A percentile compares a stretch with the other conserved stretches of the same genome.
Conservation (phyloP, 2,329 filamentous ascomycete genomes). For the Calonectria hawksworthii region DNA sequence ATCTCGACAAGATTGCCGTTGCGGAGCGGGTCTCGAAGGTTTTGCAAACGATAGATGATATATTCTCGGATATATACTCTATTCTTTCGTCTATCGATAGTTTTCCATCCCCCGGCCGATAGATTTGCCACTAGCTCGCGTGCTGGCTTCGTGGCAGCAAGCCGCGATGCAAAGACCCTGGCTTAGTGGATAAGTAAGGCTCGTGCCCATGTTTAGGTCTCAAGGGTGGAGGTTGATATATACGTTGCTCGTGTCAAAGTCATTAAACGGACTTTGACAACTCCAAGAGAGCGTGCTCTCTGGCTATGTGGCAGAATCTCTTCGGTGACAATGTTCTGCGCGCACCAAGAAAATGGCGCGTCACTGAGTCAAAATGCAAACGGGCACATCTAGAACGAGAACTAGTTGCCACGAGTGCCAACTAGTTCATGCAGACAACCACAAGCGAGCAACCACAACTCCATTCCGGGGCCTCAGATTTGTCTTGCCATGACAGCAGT, state of each 20-base stretch:
- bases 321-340: background rate
- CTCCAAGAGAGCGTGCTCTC: background rate
- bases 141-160: constrained; percentile 6
- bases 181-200: constrained; percentile 1
- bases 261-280: background rate
- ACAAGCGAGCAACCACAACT: constrained; percentile 15
- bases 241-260: constrained; percentile 4
- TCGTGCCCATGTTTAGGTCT: constrained; percentile 9
- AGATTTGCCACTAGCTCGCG: constrained; percentile 7
- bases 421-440: constrained; percentile 15
- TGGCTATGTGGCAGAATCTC: constrained; percentile 8
- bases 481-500: constrained; percentile 4
- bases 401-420: constrained; percentile 7
- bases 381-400: constrained; percentile 1
- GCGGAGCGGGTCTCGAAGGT: background rate
- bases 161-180: background rate
- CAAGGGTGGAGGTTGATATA: constrained; percentile 3
- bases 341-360: background rate
- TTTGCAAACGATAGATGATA: background rate
- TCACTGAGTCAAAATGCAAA: background rate
- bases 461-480: background rate
- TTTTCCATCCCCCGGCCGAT: background rate
- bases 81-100: background rate
- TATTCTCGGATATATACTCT: constrained; percentile 6
- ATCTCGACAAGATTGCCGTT: background rate